Evolutionary conservation across 306 rosid genomes (phyloP), one percentile per base, ranked within the genome.

Genomic region (Coriaria nepalensis): DNA sequence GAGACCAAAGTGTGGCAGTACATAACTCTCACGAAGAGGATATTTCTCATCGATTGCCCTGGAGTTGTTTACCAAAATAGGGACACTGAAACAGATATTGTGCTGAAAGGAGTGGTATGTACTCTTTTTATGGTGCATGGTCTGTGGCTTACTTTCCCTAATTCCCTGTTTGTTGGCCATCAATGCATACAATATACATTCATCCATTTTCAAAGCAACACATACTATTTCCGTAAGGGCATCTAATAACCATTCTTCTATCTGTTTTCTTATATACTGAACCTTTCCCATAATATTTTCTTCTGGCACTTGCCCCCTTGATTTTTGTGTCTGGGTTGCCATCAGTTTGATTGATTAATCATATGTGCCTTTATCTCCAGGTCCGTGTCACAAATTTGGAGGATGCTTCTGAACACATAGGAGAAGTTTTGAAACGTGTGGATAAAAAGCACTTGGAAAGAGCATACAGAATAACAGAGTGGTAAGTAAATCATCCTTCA

Each of bases 1-100:
- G 95, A 90, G 61, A 90, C 95, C 6, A 90, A 85, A 75, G 95
- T 84, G 52, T 90, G 95, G 95, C 95, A 90, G 50, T 90, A 85
- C 64, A 85, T 90, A 46, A 81, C 98, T 35, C 95, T 85, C 50
- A 90, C 95, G 13, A 85, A 90, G 85, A 85, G 87, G 74, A 90
- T 85, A 60, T 79, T 84, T 64, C 65, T 90, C 75, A 90, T 90
- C 47, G 98, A 90, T 55, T 84, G 95, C 63, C 95, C 98, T 2
- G 95, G 95, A 41, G 95, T 90, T 61, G 95, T 85, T 57, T 85
- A 90, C 65, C 87, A 90, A 35, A 85, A 73, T 60, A 65, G 63
- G 0, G 98, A 85, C 59, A 43, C 97, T 49, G 95, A 90, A 67
- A 90, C 97, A 4, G 92, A 90, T 67, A 65, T 90, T 43, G 92